These are phyloP conservation scores for Boletus vermiculosoides DNA, from an alignment of 768 basidiomycete species.

Conservation along the genomic window DNA sequence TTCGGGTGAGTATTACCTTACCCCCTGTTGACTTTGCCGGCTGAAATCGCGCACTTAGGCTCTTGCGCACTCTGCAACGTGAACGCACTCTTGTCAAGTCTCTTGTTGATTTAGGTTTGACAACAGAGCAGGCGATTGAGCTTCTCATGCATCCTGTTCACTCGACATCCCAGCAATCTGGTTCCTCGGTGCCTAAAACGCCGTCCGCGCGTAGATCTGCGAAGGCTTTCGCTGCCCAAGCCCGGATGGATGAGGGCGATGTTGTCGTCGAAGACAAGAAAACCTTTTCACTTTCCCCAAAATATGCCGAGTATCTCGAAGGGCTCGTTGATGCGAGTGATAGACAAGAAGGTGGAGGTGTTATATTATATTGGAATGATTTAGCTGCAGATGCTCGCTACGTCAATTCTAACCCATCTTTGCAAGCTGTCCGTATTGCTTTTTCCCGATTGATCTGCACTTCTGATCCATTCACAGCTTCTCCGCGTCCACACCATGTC, in stretches of 20 bases:
- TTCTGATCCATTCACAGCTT: slow-evolving; percentile 22
- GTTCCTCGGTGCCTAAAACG: not conserved
- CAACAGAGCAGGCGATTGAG: slow-evolving; percentile 63
- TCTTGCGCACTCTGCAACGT: slow-evolving; percentile 68
- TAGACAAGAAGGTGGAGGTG: slow-evolving; percentile 68
- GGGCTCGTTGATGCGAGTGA: slow-evolving; percentile 93
- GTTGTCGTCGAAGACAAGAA: slow-evolving; percentile 65
- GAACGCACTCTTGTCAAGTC: slow-evolving; percentile 64
- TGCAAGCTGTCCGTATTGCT: slow-evolving; percentile 45
- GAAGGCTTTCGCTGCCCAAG: slow-evolving; percentile 4
- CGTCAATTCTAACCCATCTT: slow-evolving; percentile 47
- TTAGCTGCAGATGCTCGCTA: slow-evolving; percentile 78
- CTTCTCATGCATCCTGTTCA: slow-evolving; percentile 67
- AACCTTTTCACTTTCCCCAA: slow-evolving; percentile 74
- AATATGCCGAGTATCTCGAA: slow-evolving; percentile 39
- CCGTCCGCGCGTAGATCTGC: slow-evolving; percentile 11
- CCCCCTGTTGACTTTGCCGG: not conserved
- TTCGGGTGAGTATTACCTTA: slow-evolving; percentile 48
- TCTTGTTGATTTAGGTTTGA: slow-evolving; percentile 61
- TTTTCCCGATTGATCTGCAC: not conserved
- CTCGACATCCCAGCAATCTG: slow-evolving; percentile 46
- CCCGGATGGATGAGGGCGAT: not conserved
- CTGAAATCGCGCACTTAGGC: slow-evolving; percentile 33
- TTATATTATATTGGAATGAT: slow-evolving; percentile 89
- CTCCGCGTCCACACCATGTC: slow-evolving; percentile 33